Evolutionary conservation across 2,329 filamentous ascomycete genomes (phyloP).

Genomic region (Exophiala dermatitidis): DNA sequence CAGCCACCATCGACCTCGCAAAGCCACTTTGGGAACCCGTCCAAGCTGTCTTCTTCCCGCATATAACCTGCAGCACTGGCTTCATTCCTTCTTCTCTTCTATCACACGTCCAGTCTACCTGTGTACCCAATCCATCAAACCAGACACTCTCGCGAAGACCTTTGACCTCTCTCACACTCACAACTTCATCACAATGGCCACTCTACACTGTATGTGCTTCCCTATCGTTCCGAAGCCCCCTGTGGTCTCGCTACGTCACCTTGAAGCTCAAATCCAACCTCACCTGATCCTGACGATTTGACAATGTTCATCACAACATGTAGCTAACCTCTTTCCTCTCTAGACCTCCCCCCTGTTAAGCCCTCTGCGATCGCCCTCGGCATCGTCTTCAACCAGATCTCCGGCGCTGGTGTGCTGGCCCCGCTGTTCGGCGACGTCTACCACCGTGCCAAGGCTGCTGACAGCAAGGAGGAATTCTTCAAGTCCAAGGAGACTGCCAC

Average conservation of each 20-base stretch:
- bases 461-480: conserved; percentile 95
- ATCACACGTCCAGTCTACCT: neutral
- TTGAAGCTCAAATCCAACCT: conserved; percentile 6
- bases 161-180: neutral
- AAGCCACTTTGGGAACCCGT: neutral
- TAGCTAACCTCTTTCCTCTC: conserved; percentile 11
- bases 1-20: neutral
- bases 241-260: conserved; percentile 13
- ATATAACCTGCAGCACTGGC: conserved; percentile 9
- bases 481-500: conserved; percentile 85
- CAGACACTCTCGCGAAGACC: neutral
- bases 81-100: conserved; percentile 11
- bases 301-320: neutral
- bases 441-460: conserved; percentile 80
- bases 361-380: conserved; percentile 95
- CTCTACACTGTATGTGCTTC: conserved; percentile 50
- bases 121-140: conserved; percentile 1
- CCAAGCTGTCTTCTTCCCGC: conserved; percentile 3
- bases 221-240: neutral
- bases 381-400: conserved; percentile 88
- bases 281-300: neutral
- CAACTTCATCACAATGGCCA: conserved; percentile 45
- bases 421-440: conserved; percentile 93
- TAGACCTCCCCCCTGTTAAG: conserved; percentile 78
- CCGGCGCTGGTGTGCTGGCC: conserved; percentile 77